Conservation (phyloP, 1,284 basidiomycete genomes). For the Irpex sp. region DNA sequence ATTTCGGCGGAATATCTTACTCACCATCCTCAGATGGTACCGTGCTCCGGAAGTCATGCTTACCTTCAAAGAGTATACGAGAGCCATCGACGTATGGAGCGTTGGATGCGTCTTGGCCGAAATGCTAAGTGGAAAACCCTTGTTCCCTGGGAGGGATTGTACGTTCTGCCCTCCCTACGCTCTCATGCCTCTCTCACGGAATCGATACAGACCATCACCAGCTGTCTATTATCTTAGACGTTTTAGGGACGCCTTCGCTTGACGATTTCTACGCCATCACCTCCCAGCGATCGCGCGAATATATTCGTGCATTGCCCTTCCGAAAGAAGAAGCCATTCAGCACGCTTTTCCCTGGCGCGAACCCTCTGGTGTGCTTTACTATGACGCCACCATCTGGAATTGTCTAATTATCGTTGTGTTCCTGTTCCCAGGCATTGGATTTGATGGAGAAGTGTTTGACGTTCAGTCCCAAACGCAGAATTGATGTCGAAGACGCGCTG, state of each 20-base stretch:
- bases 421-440: conserved; percentile 63
- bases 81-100: conserved; percentile 92
- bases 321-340: conserved; percentile 80
- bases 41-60: conserved; percentile 95
- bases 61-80: conserved; percentile 92
- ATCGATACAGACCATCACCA: conserved; percentile 84
- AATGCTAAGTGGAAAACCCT: conserved; percentile 87
- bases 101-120: conserved; percentile 93
- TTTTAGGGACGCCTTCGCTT: conserved; percentile 85
- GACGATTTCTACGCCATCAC: conserved; percentile 94
- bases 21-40: conserved; percentile 69
- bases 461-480: conserved; percentile 90
- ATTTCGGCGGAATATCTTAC: not conserved
- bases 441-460: conserved; percentile 86
- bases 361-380: conserved; percentile 52
- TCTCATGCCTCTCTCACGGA: conserved; percentile 15
- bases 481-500: conserved; percentile 88
- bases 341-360: conserved; percentile 77
- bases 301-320: conserved; percentile 91
- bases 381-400: not conserved
- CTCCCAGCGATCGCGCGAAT: conserved; percentile 82
- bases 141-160: conserved; percentile 90
- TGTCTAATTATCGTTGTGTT: not conserved
- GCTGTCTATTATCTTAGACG: conserved; percentile 82
- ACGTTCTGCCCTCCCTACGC: conserved; percentile 6